A percentile compares a stretch with the other conserved stretches of the same genome.
phyloP scores from a whole-genome alignment of 495 filamentous ascomycete genomes.

The Penicillium antarcticum region DNA sequence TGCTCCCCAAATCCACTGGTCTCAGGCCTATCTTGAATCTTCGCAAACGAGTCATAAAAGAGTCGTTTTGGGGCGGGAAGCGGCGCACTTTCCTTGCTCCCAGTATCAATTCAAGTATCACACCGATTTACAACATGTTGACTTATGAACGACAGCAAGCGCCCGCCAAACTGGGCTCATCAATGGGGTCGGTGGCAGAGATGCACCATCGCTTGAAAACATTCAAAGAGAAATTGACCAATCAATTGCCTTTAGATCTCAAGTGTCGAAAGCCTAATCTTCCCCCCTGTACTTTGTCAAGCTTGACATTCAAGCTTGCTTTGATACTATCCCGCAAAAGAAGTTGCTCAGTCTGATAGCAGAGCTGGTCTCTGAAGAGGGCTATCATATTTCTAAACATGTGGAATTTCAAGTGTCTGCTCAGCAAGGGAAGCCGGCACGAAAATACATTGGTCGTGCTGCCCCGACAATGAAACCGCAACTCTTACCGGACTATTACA shows the following conservation, averaged over 20 bases:
- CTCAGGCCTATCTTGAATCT: slow-evolving; percentile 87
- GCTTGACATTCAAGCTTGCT: slow-evolving; percentile 86
- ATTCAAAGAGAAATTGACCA: slow-evolving; percentile 52
- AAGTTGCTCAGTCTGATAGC: slow-evolving; percentile 65
- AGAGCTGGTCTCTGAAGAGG: slow-evolving; percentile 56
- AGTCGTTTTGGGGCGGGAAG: slow-evolving; percentile 40
- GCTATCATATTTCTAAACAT: slow-evolving; percentile 73
- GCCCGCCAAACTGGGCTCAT: slow-evolving; percentile 63
- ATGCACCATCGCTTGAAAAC: slow-evolving; percentile 70
- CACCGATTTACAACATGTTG: slow-evolving; percentile 72
- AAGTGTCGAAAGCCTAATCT: neutral
- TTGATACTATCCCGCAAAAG: slow-evolving; percentile 89
- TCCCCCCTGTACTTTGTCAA: slow-evolving; percentile 77
- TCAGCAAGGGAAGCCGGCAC: slow-evolving; percentile 45
- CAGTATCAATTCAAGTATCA: slow-evolving; percentile 79
- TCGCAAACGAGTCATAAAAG: slow-evolving; percentile 54
- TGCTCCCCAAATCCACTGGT: slow-evolving; percentile 70
- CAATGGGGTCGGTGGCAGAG: slow-evolving; percentile 77
- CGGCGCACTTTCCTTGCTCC: slow-evolving; percentile 48
- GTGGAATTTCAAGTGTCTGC: slow-evolving; percentile 57
- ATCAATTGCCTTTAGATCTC: neutral
- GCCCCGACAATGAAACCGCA: slow-evolving; percentile 46
- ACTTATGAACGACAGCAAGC: slow-evolving; percentile 69
- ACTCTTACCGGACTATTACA: slow-evolving; percentile 53
- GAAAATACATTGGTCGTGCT: slow-evolving; percentile 63